Evolutionary conservation across 2,329 filamentous ascomycete species (phyloP).

Genomic region (Ceratocystis colombiana): DNA sequence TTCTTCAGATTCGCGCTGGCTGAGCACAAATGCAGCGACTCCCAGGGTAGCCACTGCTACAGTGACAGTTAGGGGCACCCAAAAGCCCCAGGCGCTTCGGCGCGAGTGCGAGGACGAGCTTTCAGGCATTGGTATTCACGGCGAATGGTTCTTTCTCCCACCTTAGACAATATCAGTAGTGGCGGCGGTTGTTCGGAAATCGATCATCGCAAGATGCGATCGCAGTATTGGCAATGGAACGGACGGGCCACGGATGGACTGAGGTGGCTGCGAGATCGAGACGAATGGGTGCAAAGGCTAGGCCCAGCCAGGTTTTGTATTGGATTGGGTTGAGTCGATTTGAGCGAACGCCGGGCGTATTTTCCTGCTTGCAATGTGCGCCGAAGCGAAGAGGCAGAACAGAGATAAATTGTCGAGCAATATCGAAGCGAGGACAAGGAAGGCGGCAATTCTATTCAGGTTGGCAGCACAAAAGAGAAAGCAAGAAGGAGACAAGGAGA

Average conservation of each 20-base stretch:
- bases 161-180: conserved; percentile 4
- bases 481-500: too few species aligned
- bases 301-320: too few species aligned
- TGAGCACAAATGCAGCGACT: conserved; percentile 87
- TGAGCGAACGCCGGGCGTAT: not conserved
- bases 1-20: conserved; percentile 69
- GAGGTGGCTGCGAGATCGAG: not conserved
- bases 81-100: conserved; percentile 63
- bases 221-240: not conserved
- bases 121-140: conserved; percentile 21
- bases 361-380: too few species aligned
- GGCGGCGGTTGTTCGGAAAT: not conserved
- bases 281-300: not conserved
- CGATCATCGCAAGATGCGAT: conserved; percentile 11
- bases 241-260: not conserved
- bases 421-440: too few species aligned
- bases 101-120: conserved; percentile 42
- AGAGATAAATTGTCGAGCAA: too few species aligned
- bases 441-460: too few species aligned
- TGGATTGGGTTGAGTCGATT: not conserved
- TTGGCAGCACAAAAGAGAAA: too few species aligned
- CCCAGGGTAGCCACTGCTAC: conserved; percentile 80
- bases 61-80: conserved; percentile 79
- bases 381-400: too few species aligned
- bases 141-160: not conserved